Percentiles rank a stretch among this genome's conserved stretches.
phyloP scores from a whole-genome alignment of 1,139 yeast genomes.

The Saccharomyces pastorianus region DNA sequence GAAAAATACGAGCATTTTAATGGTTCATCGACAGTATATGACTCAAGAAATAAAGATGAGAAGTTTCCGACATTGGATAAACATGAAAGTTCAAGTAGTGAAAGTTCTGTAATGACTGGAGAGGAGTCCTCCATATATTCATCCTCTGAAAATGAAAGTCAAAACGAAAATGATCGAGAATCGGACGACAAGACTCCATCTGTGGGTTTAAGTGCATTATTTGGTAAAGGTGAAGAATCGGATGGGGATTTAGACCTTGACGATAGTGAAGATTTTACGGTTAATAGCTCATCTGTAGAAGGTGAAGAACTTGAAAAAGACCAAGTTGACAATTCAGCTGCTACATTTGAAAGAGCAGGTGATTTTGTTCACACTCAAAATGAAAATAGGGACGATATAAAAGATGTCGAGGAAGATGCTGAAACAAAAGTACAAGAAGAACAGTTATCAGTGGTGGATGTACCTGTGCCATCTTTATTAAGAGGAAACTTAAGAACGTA shows the following conservation, averaged over 20 bases:
- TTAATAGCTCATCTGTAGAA: neutral
- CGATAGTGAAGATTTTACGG: slow-evolving; percentile 18
- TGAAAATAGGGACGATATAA: slow-evolving; percentile 14
- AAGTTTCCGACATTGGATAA: slow-evolving; percentile 9
- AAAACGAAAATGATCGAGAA: slow-evolving; percentile 14
- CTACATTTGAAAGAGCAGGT: slow-evolving; percentile 5
- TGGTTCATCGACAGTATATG: slow-evolving; percentile 13
- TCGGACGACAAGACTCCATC: neutral
- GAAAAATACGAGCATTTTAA: slow-evolving; percentile 51
- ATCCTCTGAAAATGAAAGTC: slow-evolving; percentile 15
- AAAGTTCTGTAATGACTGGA: slow-evolving; percentile 5
- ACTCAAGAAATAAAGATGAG: slow-evolving; percentile 25
- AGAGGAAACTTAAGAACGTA: slow-evolving; percentile 83
- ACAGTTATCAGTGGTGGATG: slow-evolving; percentile 52
- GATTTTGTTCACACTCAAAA: slow-evolving; percentile 2
- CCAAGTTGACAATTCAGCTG: slow-evolving; percentile 11
- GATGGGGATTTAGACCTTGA: slow-evolving; percentile 17
- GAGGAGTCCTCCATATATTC: slow-evolving; percentile 2
- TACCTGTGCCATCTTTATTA: slow-evolving; percentile 61
- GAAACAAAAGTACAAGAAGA: neutral
- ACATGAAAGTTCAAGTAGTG: slow-evolving; percentile 10
- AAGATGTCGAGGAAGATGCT: slow-evolving; percentile 5
- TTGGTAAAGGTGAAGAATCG: slow-evolving; percentile 12
- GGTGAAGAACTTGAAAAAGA: slow-evolving; percentile 10
- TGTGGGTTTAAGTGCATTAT: slow-evolving; percentile 6